Evolutionary conservation across 2,329 filamentous ascomycete species (phyloP).

Genomic region (Coniochaeta sp.): DNA sequence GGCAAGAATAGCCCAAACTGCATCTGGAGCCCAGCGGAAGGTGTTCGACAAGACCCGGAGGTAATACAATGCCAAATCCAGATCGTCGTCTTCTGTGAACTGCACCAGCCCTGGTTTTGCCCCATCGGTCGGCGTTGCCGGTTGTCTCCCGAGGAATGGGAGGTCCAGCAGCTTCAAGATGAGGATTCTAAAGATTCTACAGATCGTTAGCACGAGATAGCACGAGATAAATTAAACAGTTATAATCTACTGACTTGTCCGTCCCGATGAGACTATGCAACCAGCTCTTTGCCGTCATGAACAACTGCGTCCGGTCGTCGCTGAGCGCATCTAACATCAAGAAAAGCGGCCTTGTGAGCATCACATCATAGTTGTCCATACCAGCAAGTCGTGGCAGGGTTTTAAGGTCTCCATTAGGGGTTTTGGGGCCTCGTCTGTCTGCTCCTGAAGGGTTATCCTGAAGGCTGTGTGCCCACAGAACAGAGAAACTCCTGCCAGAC

Average conservation of each 20-base stretch:
- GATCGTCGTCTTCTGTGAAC: constrained; percentile 54
- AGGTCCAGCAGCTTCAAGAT: constrained; percentile 50
- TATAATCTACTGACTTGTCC: constrained; percentile 53
- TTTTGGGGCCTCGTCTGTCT: constrained; percentile 43
- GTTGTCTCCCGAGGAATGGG: constrained; percentile 36
- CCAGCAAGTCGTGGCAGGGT: constrained; percentile 39
- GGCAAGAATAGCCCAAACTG: constrained; percentile 63
- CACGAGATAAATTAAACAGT: not conserved
- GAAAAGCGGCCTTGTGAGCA: constrained; percentile 76
- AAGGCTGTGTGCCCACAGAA: constrained; percentile 75
- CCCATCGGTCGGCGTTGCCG: constrained; percentile 14
- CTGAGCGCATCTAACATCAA: constrained; percentile 71
- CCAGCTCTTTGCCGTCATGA: constrained; percentile 74
- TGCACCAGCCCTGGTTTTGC: constrained; percentile 18
- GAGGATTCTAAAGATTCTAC: constrained; percentile 54
- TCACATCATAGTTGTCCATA: constrained; percentile 57
- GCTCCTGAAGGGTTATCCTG: constrained; percentile 44
- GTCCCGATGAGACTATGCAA: constrained; percentile 59
- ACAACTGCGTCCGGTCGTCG: constrained; percentile 65
- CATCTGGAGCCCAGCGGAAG: constrained; percentile 58
- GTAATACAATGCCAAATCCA: constrained; percentile 72
- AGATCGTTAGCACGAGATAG: constrained; percentile 9
- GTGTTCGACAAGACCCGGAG: constrained; percentile 68
- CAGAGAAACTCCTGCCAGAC: constrained; percentile 60
- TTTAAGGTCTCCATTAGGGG: constrained; percentile 26